Evolutionary conservation across 2,329 filamentous ascomycete genomes (phyloP), one percentile per base, ranked within the genome.

Genomic region (Trichoderma aggressivum): DNA sequence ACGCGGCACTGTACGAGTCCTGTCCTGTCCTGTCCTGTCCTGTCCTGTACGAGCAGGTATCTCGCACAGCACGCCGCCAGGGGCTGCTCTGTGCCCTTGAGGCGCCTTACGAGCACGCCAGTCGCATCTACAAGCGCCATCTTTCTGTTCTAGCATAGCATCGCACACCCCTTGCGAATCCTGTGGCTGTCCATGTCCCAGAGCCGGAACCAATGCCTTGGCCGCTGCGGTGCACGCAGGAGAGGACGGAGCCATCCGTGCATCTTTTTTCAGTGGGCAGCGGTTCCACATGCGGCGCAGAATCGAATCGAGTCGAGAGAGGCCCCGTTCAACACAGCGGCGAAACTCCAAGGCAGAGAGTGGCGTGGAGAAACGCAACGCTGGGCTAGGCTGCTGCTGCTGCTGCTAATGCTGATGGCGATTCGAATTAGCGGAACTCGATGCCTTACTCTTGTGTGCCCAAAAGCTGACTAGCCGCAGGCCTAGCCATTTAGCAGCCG

Each of bases 1-100:
- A 50, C 14, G 28, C 26, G 26, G 18, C 60, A 70, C 68, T 70
- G 68, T 70, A 65, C 24, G 10, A 28, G 18, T 50, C 64, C 61
- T 70, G 68, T 70, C 59, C 24, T 70, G 68, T 70, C 59, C 24
- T n/a, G n/a, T n/a, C n/a, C n/a, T n/a, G n/a, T n/a, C n/a, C n/a
- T n/a, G n/a, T n/a, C n/a, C n/a, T n/a, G n/a, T n/a, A n/a, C n/a
- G n/a, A n/a, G n/a, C n/a, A 34, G 47, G 28, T 70, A 70, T 60
- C n/a, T n/a, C n/a, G 36, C 11, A 14, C 32, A 8, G 30, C 30
- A 18, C 32, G 61, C 50, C 32, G 61, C 50, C 36, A 58, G 56
- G 39, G 30, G 28, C 39, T 14, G 36, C 12, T 53, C 30, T 50
- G 50, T 36, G 61, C 53, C 34, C 34, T n/a, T n/a, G 50, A 18